Percentiles rank a stretch among this genome's conserved stretches.
These are phyloP conservation scores for Monilinia laxa DNA, from an alignment of 2,329 filamentous ascomycete genomes.

Conservation along the genomic window DNA sequence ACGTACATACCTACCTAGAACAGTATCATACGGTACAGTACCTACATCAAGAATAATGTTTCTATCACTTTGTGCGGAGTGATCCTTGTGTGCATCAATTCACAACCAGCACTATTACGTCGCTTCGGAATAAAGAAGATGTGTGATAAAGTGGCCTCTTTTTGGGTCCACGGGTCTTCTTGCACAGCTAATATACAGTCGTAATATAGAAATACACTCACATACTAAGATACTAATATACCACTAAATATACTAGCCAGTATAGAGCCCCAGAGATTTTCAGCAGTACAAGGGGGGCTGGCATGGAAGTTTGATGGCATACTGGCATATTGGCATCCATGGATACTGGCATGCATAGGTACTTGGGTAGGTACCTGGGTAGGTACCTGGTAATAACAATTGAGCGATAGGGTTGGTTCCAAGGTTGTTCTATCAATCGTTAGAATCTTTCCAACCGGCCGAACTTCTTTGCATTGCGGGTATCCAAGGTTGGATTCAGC, in stretches of 20 bases:
- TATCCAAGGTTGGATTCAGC: neutral
- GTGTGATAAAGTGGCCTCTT: neutral
- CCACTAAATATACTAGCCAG: neutral
- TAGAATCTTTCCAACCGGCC: too few relatives aligned
- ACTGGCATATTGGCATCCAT: neutral
- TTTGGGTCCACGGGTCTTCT: neutral
- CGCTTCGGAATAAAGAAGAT: neutral
- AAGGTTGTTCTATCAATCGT: neutral
- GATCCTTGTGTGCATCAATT: slow-evolving; percentile 12
- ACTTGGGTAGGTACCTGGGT: too few relatives aligned
- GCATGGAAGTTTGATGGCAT: neutral
- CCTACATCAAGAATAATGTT: too few relatives aligned
- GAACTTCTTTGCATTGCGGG: too few relatives aligned
- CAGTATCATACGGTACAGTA: too few relatives aligned
- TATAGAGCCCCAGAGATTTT: neutral
- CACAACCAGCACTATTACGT: neutral
- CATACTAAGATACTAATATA: too few relatives aligned
- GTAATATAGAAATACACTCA: too few relatives aligned
- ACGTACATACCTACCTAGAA: neutral
- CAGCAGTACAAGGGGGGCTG: slow-evolving; percentile 12
- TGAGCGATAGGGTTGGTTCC: neutral
- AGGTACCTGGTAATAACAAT: too few relatives aligned
- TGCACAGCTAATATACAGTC: neutral
- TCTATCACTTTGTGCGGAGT: neutral
- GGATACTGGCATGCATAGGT: too few relatives aligned